Evolutionary conservation across 805 yeast species (phyloP), one percentile per base, ranked within the genome.

Genomic region (Priceomyces carsonii): DNA sequence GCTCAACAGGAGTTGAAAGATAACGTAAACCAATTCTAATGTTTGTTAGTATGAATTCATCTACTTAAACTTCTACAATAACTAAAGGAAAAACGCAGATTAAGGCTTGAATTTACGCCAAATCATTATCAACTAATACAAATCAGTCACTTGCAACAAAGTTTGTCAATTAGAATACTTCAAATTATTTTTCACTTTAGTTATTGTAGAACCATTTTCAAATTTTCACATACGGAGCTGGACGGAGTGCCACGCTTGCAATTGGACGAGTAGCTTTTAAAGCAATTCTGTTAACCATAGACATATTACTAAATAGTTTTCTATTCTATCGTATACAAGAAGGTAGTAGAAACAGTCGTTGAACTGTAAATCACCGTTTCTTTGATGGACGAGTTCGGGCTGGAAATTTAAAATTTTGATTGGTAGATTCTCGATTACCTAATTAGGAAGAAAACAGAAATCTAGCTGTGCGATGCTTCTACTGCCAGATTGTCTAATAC

Each of bases 1-100:
- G 96, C 56, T 90, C 96, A 44, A 69, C 74, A 51, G 82, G 85
- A 32, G 81, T 71, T 30, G 88, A 78, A 62, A 79, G 62, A 59
- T 63, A 71, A 74, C 91, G 84, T 49, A 78, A 59, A 46, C 85
- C 85, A 56, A 76, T 63, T 59, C 75, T 71, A 50, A 14, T 8
- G 8, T 17, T 27, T 31, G 68, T 62, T 62, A 63, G 70, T 65
- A 64, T 17, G 13, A 29, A 19, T 23, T 12, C 29, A 9, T 17
- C 27, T 23, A 25, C 14, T 10, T 14, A 10, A 15, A 27, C 17
- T 21, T 13, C 14, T 27, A 14, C 37, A 26, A n/a, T n/a, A n/a
- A n/a, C n/a, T n/a, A n/a, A n/a, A n/a, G n/a, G n/a, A n/a, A n/a
- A n/a, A n/a, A n/a, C n/a, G n/a, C n/a, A n/a, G n/a, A n/a, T n/a